phyloP scores from a whole-genome alignment of 768 basidiomycete genomes.

The Trichaptum fuscoviolaceum region DNA sequence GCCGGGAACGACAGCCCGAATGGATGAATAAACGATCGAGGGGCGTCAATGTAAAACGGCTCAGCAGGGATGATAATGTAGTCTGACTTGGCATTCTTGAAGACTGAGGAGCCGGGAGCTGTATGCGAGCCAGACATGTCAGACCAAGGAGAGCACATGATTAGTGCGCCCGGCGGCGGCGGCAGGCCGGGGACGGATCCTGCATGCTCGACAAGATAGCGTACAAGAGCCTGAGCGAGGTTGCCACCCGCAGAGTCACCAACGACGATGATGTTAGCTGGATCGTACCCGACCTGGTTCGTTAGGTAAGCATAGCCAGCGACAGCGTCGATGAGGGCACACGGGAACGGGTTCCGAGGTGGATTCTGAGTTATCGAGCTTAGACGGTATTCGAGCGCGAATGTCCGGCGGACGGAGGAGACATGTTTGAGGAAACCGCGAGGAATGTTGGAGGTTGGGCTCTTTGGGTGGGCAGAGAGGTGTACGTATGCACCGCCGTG shows the following conservation, averaged over 20 bases:
- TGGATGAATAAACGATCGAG: slow-evolving; percentile 40
- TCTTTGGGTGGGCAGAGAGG: slow-evolving; percentile 53
- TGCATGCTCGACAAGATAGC: slow-evolving; percentile 53
- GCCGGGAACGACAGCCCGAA: slow-evolving; percentile 42
- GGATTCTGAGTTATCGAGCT: slow-evolving; percentile 38
- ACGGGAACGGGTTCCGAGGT: slow-evolving; percentile 58
- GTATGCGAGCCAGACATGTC: slow-evolving; percentile 42
- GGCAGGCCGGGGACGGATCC: slow-evolving; percentile 30
- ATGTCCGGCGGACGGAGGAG: slow-evolving; percentile 39
- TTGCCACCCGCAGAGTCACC: slow-evolving; percentile 82
- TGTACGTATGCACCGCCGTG: slow-evolving; percentile 59
- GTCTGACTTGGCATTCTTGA: slow-evolving; percentile 27
- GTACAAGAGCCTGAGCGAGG: slow-evolving; percentile 56
- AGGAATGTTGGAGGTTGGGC: slow-evolving; percentile 38
- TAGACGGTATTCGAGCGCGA: slow-evolving; percentile 71
- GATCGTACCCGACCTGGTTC: slow-evolving; percentile 46
- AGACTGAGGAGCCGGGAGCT: slow-evolving; percentile 32
- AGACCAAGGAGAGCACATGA: slow-evolving; percentile 54
- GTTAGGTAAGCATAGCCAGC: slow-evolving; percentile 72
- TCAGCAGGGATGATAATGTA: slow-evolving; percentile 15
- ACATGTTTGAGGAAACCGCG: slow-evolving; percentile 43
- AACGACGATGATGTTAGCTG: slow-evolving; percentile 55
- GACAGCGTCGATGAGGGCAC: slow-evolving; percentile 68
- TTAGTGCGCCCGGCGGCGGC: slow-evolving; percentile 39
- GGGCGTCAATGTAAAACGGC: slow-evolving; percentile 18